Conservation (phyloP, 176 grass and related monocot genomes). For the Musa acuminata region DNA sequence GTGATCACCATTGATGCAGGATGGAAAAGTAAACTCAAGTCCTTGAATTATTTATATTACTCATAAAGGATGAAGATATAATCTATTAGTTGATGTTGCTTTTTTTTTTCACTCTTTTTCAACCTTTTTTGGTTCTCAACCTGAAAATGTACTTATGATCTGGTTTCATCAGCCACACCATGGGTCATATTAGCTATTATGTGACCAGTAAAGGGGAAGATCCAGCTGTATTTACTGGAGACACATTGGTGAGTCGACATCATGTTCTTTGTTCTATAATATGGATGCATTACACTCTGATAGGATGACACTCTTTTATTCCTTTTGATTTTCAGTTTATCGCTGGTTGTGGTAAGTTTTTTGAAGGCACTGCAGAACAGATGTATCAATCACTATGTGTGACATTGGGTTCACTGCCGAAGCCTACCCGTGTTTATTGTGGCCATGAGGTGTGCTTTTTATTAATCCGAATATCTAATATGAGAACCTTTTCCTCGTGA, state of each 20-base stretch:
- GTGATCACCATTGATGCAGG: not conserved
- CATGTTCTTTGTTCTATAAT: not conserved
- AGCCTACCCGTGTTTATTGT: conserved; percentile 86
- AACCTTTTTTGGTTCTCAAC: not conserved
- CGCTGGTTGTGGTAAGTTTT: conserved; percentile 91
- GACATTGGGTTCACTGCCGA: conserved; percentile 79
- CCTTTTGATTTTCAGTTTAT: conserved; percentile 44
- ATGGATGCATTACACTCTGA: not conserved
- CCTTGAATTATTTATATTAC: not conserved
- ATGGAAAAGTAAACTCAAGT: not conserved
- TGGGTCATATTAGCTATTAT: conserved; percentile 93
- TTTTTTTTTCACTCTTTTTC: not conserved
- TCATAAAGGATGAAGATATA: not conserved
- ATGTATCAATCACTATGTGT: conserved; percentile 91
- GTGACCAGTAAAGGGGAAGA: conserved; percentile 54
- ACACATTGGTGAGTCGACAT: conserved; percentile 70
- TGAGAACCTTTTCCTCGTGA: not conserved
- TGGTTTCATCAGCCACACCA: conserved; percentile 58
- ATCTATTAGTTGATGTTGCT: not conserved
- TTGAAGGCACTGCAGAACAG: conserved; percentile 91
- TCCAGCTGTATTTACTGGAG: conserved; percentile 86
- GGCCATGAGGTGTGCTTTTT: conserved; percentile 66
- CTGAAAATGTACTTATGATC: conserved; percentile 8
- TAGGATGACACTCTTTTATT: conserved; percentile 2
- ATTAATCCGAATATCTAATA: conserved; percentile 3